Evolutionary conservation across 768 basidiomycete genomes (phyloP).

Genomic region (Lactarius hatsudake): DNA sequence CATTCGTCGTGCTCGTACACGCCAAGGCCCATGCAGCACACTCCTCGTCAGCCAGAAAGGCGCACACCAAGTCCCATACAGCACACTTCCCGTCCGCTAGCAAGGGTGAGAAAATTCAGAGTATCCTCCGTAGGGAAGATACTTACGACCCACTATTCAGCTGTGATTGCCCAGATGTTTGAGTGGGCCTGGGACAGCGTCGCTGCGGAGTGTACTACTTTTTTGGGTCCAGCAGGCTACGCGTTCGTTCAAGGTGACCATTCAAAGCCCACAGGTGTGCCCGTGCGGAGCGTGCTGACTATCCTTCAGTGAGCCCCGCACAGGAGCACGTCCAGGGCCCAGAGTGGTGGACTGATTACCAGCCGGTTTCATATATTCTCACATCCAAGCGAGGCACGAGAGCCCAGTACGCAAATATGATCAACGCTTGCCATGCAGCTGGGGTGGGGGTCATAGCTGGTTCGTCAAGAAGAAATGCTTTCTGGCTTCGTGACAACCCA

Average conservation of each 20-base stretch:
- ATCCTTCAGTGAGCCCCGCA: constrained; percentile 43
- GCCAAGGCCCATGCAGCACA: not conserved
- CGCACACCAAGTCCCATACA: not conserved
- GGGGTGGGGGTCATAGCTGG: constrained; percentile 43
- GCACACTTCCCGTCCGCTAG: not conserved
- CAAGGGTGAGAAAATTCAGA: not conserved
- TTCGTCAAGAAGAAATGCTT: constrained; percentile 15
- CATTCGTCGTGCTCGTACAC: not conserved
- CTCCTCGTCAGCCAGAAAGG: too few species aligned
- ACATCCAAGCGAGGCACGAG: constrained; percentile 65
- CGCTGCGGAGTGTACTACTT: constrained; percentile 60
- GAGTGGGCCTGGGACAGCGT: constrained; percentile 57
- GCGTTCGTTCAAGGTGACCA: constrained; percentile 61
- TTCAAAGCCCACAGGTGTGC: not conserved
- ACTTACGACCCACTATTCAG: constrained; percentile 13
- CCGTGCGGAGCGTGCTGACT: not conserved
- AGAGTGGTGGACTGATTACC: constrained; percentile 78
- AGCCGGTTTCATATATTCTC: constrained; percentile 61
- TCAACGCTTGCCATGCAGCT: constrained; percentile 38
- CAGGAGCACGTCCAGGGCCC: constrained; percentile 55
- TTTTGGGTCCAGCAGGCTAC: constrained; percentile 60
- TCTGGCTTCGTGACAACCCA: constrained; percentile 32
- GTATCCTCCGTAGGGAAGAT: not conserved
- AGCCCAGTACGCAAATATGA: constrained; percentile 46
- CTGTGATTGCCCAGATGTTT: constrained; percentile 69